phyloP scores from a whole-genome alignment of 805 yeast species.

The Candida corydali region DNA sequence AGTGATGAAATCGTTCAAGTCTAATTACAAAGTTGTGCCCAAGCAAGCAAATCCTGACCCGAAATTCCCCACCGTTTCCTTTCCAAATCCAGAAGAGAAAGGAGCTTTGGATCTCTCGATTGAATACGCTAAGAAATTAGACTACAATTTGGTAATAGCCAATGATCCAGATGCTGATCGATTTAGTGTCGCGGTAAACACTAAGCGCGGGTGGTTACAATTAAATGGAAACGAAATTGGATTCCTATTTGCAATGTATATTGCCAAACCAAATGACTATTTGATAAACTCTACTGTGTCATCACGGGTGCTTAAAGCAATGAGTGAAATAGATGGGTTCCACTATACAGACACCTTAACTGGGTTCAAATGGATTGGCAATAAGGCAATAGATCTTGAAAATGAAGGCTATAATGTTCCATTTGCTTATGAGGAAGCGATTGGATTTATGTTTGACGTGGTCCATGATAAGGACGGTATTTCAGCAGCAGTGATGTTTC shows the following conservation, averaged over 20 bases:
- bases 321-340: conserved; percentile 63
- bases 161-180: conserved; percentile 98
- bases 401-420: conserved; percentile 65
- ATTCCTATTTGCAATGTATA: conserved; percentile 68
- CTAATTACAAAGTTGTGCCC: conserved; percentile 33
- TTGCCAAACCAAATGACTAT: conserved; percentile 45
- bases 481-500: conserved; percentile 69
- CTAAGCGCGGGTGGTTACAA: conserved; percentile 59
- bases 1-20: conserved; percentile 35
- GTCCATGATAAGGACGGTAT: conserved; percentile 94
- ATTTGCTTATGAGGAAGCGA: conserved; percentile 93
- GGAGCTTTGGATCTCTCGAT: conserved; percentile 83
- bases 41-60: conserved; percentile 81
- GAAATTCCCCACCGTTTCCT: conserved; percentile 74
- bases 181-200: conserved; percentile 72
- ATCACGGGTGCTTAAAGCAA: conserved; percentile 67
- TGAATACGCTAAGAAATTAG: conserved; percentile 48
- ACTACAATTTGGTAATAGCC: conserved; percentile 62
- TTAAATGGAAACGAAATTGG: conserved; percentile 92
- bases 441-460: conserved; percentile 84
- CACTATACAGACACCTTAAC: conserved; percentile 79
- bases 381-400: conserved; percentile 72
- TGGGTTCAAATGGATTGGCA: conserved; percentile 98
- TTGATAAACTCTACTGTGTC: conserved; percentile 89
- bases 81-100: conserved; percentile 95